These are phyloP conservation scores for Calonectria naviculata DNA, from an alignment of 2,329 filamentous ascomycete genomes.

Conservation along the genomic window DNA sequence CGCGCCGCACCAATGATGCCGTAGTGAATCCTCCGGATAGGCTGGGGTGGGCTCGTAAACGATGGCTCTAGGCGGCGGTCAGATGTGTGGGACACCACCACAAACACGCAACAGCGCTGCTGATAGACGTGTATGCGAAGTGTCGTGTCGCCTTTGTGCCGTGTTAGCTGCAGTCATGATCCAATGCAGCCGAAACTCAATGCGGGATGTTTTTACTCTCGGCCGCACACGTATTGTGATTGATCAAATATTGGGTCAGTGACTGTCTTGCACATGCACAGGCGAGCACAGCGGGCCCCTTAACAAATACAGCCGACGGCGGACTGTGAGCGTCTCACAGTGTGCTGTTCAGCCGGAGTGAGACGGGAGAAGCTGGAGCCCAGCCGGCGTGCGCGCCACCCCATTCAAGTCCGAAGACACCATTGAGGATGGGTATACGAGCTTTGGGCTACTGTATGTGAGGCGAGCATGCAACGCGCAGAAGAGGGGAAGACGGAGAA, in stretches of 20 bases:
- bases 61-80: neutral
- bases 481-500: neutral
- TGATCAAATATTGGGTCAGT: neutral
- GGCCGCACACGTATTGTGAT: neutral
- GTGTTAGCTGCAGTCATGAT: conserved; percentile 16
- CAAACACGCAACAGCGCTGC: neutral
- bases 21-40: neutral
- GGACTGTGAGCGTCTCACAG: neutral
- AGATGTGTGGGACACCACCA: conserved; percentile 8
- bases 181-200: conserved; percentile 12
- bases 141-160: conserved; percentile 16
- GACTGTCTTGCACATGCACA: conserved; percentile 17
- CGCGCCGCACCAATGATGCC: neutral
- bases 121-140: conserved; percentile 10
- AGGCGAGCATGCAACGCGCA: neutral
- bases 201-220: neutral
- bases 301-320: neutral
- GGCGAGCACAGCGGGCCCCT: neutral
- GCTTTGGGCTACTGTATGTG: conserved; percentile 1
- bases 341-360: conserved; percentile 10
- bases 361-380: conserved; percentile 1
- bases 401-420: neutral
- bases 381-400: neutral
- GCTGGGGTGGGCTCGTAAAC: conserved; percentile 20
- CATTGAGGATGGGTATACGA: neutral